Evolutionary conservation across 2,329 filamentous ascomycete species (phyloP), one percentile per base, ranked within the genome.

Genomic region (Elsinoe perseae): DNA sequence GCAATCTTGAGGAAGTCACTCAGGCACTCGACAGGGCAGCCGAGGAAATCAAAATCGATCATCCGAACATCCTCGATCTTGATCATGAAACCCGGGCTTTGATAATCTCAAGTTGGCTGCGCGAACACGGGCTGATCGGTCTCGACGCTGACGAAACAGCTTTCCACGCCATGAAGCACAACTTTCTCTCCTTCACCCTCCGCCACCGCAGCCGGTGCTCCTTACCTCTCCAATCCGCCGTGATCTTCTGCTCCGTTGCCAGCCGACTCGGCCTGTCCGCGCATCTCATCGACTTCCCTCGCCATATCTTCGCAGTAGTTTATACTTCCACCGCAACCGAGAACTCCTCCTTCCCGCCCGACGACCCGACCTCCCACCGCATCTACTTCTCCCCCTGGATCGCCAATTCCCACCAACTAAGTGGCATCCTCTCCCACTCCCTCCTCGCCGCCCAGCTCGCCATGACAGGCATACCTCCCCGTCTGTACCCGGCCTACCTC

Each of bases 161-260:
- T 56, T 96, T 93, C 67, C 83, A 89, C 63, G 84, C 86, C 58
- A 72, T 97, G 57, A 82, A 87, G 60, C 95, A 97, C 70, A 95
- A 88, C 64, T 87, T 95, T 63, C 83, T 98, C 56, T 87, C 95
- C 63, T 84, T 97, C 57, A 89, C 89, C 8, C 77, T 95, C 59
- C 75, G 97, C 42, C 83, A 82, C 32, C 83, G 87, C 50, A 78
- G 80, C 0, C 89, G 95, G 64, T 84, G 87, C 25, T 92, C 90
- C 1, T 77, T 96, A 7, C 93, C 92, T 1, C 78, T 96, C 52
- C 86, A 96, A 59, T 93, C 89, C 1, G 86, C 86, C 56, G 86
- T 85, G 58, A 95, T 97, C 60, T 98, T 86, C 71, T 93, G 87
- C 65, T 84, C 83, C 57, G 70, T 97, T 14, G 91, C 89, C 0